Evolutionary conservation across 331 rosid species (phyloP), one percentile per base, ranked within the genome.

Genomic region (Pyracantha coccinea): DNA sequence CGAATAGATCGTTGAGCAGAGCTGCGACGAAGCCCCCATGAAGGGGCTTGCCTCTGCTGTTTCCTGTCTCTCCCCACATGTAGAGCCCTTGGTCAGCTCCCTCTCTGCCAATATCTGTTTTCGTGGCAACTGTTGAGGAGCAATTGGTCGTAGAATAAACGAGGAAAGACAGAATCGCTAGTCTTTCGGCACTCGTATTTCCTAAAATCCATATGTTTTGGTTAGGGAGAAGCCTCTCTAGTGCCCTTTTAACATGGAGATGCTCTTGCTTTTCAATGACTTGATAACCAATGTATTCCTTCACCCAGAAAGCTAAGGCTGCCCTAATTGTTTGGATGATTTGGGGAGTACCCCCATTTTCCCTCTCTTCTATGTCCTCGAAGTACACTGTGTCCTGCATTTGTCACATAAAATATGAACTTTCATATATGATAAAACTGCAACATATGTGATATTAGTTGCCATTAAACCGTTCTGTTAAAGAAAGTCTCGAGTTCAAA

Each of bases 221-320:
- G 31, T 85, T 89, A 5, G 88, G 71, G n/a, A 73, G 74, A 70
- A 94, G 90, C 86, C 88, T 90, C 74, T 81, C 32, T 9, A 90
- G 75, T 62, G 92, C 98, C 79, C 72, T 85, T 61, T 81, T 65
- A 23, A 78, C 78, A 79, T 85, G 83, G 25, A 66, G 0, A 2
- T 88, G 87, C 76, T 94, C 97, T 8, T 72, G 50, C 68, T 82
- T 91, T 53, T 90, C 91, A 60, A 91, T 94, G 82, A 77, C 88
- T 57, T 86, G 75, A 23, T 44, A 83, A 28, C 88, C 77, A 24
- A 91, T 86, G 78, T 86, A 91, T 31, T 88, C 93, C 77, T 94
- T 94, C 60, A 94, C 88, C 97, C 97, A 85, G 74, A 91, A 93
- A 17, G 97, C 95, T 83, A 93, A 86, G 8, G 97, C 94, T 75